Percentiles rank a stretch among this genome's conserved stretches.
These are phyloP conservation scores for Globisporangium irregulare DNA, from an alignment of 352 stramenopile species.

Conservation along the genomic window DNA sequence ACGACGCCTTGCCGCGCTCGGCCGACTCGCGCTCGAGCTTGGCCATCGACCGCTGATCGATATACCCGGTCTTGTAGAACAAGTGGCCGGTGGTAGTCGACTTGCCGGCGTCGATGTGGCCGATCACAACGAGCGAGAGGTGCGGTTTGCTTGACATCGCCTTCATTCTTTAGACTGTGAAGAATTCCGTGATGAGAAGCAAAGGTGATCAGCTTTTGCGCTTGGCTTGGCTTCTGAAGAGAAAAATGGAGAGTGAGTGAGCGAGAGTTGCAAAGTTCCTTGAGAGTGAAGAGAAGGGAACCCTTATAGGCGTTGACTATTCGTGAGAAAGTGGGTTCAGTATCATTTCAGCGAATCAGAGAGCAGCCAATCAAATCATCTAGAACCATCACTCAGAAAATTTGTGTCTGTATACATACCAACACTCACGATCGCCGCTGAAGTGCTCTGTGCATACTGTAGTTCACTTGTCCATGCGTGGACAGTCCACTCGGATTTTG, in stretches of 20 bases:
- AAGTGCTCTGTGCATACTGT: background rate
- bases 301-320: too few relatives aligned
- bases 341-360: background rate
- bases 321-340: background rate
- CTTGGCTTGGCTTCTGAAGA: slow-evolving; percentile 20
- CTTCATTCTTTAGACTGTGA: too few relatives aligned
- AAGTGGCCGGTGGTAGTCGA: slow-evolving; percentile 98
- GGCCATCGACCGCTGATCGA: slow-evolving; percentile 99
- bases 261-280: background rate
- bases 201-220: too few relatives aligned
- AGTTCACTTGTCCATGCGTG: too few relatives aligned
- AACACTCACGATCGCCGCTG: background rate
- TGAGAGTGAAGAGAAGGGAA: background rate
- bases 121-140: slow-evolving; percentile 94
- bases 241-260: background rate
- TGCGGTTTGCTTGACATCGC: slow-evolving; percentile 44
- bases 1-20: slow-evolving; percentile 96
- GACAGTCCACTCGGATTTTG: background rate
- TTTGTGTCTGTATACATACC: background rate
- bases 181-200: too few relatives aligned
- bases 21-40: slow-evolving; percentile 97
- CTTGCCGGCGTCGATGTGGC: slow-evolving; percentile 97
- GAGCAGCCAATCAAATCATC: background rate
- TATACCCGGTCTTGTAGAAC: slow-evolving; percentile 99
- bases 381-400: background rate